Evolutionary conservation across 768 basidiomycete species (phyloP).

Genomic region (Tylopilus subfusipes): DNA sequence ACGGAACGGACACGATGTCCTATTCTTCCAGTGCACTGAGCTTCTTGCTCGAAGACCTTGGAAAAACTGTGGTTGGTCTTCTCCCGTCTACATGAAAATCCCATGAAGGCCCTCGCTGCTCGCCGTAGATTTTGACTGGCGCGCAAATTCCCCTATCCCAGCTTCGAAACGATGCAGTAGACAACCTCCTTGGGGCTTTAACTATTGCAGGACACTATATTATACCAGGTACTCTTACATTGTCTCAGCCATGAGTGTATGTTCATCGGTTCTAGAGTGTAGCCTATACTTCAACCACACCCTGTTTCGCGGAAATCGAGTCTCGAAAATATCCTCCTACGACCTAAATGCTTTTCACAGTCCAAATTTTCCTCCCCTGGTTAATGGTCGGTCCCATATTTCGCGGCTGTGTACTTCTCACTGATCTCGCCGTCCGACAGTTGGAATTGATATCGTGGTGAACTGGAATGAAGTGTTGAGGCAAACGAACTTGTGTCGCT

Average conservation of each 20-base stretch:
- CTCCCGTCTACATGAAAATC: background rate
- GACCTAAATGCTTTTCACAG: conserved; percentile 82
- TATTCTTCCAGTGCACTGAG: conserved; percentile 87
- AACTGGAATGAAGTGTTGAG: conserved; percentile 87
- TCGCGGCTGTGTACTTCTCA: background rate
- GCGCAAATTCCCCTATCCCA: conserved; percentile 92
- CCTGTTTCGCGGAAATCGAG: conserved; percentile 81
- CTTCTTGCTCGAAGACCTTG: conserved; percentile 89
- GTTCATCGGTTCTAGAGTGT: conserved; percentile 51
- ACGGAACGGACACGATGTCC: conserved; percentile 91
- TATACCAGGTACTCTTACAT: conserved; percentile 65
- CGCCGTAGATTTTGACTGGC: conserved; percentile 74
- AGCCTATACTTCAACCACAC: conserved; percentile 89
- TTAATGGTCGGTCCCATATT: conserved; percentile 52
- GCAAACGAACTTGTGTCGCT: conserved; percentile 73
- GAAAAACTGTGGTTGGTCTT: conserved; percentile 75
- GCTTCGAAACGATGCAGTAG: conserved; percentile 90
- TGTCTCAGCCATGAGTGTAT: background rate
- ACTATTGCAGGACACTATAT: conserved; percentile 88
- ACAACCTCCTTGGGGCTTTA: conserved; percentile 86
- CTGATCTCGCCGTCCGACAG: conserved; percentile 34
- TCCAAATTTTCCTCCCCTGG: conserved; percentile 79
- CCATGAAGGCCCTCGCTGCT: background rate
- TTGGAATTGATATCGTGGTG: conserved; percentile 86
- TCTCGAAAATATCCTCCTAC: conserved; percentile 77